Evolutionary conservation across 73 alveolate genomes (phyloP).

Genomic region (Blepharisma stoltei): DNA sequence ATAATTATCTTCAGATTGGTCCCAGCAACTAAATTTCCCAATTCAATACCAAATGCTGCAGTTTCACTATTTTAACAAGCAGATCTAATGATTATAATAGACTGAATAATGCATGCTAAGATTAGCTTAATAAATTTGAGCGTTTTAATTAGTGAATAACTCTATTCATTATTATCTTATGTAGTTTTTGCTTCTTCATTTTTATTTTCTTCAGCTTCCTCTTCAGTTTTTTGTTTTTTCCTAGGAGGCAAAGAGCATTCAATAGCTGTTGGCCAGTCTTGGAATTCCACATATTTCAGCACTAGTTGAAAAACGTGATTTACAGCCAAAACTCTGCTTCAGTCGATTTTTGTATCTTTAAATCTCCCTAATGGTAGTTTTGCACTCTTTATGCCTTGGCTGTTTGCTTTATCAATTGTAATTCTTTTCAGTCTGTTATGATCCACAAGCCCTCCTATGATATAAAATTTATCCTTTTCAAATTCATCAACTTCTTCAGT

Average conservation of each 20-base stretch:
- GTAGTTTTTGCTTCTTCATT: too few species aligned
- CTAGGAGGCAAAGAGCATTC: slow-evolving; percentile 29
- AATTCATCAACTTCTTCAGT: slow-evolving; percentile 68
- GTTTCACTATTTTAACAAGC: too few species aligned
- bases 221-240: neutral
- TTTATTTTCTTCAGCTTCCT: too few species aligned
- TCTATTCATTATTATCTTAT: too few species aligned
- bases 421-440: slow-evolving; percentile 87
- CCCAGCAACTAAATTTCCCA: too few species aligned
- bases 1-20: too few species aligned
- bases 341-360: slow-evolving; percentile 63
- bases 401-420: slow-evolving; percentile 84
- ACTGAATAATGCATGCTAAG: too few species aligned
- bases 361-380: slow-evolving; percentile 72
- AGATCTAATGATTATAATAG: too few species aligned
- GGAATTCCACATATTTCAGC: slow-evolving; percentile 21
- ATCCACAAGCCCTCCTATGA: slow-evolving; percentile 98
- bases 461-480: slow-evolving; percentile 69
- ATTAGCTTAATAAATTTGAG: too few species aligned
- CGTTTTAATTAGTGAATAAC: too few species aligned
- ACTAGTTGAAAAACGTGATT: slow-evolving; percentile 77
- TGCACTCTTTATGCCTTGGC: slow-evolving; percentile 81
- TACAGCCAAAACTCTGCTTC: slow-evolving; percentile 83
- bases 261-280: slow-evolving; percentile 32
- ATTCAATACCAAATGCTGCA: too few species aligned